Evolutionary conservation across 1,284 basidiomycete genomes (phyloP).

Genomic region (Rhodotorula glutinis): DNA sequence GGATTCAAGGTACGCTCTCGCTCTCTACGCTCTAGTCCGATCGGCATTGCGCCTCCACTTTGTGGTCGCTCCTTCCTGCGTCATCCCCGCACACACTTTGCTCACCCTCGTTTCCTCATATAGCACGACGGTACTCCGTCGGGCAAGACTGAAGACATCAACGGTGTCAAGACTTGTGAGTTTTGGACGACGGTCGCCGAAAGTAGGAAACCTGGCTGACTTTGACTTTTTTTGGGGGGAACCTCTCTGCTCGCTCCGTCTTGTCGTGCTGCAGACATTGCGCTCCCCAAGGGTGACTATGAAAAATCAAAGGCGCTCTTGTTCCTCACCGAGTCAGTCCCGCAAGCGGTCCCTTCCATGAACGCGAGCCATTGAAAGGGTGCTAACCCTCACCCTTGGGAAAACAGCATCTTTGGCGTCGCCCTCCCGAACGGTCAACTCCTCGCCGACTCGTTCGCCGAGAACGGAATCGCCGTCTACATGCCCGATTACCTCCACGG

Average conservation of each 20-base stretch:
- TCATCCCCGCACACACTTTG: background rate
- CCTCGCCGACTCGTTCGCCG: conserved; percentile 65
- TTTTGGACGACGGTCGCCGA: background rate
- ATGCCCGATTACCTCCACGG: conserved; percentile 60
- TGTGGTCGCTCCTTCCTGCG: no score
- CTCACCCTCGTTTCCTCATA: background rate
- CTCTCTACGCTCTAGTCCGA: background rate
- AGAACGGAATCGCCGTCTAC: conserved; percentile 65
- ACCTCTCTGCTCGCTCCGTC: no score
- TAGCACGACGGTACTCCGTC: conserved; percentile 33
- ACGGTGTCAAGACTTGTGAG: conserved; percentile 23
- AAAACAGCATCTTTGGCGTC: conserved; percentile 32
- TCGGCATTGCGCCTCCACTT: background rate
- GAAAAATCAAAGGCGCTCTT: conserved; percentile 44
- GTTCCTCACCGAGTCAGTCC: conserved; percentile 45
- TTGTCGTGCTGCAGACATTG: conserved; percentile 11
- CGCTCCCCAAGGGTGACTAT: conserved; percentile 31
- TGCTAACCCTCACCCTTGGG: no score
- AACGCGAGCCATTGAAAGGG: no score
- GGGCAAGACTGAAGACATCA: conserved; percentile 18
- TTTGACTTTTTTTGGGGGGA: no score
- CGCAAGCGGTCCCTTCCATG: no score
- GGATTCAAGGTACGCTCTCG: conserved; percentile 20
- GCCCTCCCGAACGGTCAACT: conserved; percentile 29
- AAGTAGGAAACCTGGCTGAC: no score